These are phyloP conservation scores for Coffea humblotiana DNA, from an alignment of 305 asterid genomes.

Conservation along the genomic window DNA sequence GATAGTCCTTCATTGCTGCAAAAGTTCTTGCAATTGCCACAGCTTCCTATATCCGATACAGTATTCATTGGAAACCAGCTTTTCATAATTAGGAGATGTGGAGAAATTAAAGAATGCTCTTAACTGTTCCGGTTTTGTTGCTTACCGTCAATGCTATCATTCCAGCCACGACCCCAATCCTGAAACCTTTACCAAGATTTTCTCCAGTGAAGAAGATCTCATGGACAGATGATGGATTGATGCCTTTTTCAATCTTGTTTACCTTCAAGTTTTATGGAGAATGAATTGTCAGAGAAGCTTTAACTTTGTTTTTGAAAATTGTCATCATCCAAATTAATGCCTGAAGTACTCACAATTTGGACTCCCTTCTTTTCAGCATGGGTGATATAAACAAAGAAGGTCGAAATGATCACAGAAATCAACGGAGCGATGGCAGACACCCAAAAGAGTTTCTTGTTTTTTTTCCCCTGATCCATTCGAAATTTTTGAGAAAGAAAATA, in stretches of 20 bases:
- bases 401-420: conserved; percentile 66
- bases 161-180: conserved; percentile 61
- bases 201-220: conserved; percentile 48
- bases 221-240: conserved; percentile 51
- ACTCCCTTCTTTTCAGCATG: conserved; percentile 74
- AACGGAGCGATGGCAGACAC: conserved; percentile 85
- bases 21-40: conserved; percentile 78
- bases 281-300: not conserved
- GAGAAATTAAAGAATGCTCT: not conserved
- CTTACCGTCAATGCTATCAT: conserved; percentile 65
- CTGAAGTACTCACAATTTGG: conserved; percentile 42
- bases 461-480: conserved; percentile 55
- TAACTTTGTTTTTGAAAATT: not conserved
- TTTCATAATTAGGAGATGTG: not conserved
- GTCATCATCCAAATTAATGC: not conserved
- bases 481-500: not conserved
- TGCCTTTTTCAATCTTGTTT: conserved; percentile 50
- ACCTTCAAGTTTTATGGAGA: conserved; percentile 27
- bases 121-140: not conserved
- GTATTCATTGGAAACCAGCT: not conserved
- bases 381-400: conserved; percentile 68
- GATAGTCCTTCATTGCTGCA: conserved; percentile 73
- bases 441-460: conserved; percentile 69
- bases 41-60: conserved; percentile 48
- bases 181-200: conserved; percentile 48